Evolutionary conservation across 345 rosid genomes (phyloP).

Genomic region (Erysimum cheiranthoides): DNA sequence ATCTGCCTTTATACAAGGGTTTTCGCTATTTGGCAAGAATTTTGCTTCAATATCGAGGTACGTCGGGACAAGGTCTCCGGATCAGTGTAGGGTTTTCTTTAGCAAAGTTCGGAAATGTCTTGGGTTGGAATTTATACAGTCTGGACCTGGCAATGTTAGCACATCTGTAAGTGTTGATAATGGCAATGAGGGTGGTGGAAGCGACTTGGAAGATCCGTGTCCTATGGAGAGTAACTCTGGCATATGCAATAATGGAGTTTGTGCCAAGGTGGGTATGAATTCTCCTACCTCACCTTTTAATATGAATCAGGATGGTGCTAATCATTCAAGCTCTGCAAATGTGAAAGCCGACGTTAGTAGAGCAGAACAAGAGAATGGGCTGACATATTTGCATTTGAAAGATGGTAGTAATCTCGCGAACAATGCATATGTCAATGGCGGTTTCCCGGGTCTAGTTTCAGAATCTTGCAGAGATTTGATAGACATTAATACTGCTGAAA

Average conservation of each 20-base stretch:
- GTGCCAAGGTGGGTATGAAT: constrained; percentile 51
- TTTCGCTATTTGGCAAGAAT: constrained; percentile 81
- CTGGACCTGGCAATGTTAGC: constrained; percentile 51
- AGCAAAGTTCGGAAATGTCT: constrained; percentile 96
- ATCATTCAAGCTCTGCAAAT: constrained; percentile 31
- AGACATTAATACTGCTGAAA: constrained; percentile 40
- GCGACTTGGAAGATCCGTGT: constrained; percentile 76
- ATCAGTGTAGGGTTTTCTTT: constrained; percentile 89
- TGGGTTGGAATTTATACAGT: constrained; percentile 71
- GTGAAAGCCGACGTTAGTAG: constrained; percentile 47
- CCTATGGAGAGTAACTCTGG: constrained; percentile 59
- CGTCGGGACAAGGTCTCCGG: constrained; percentile 75
- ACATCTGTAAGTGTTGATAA: constrained; percentile 60
- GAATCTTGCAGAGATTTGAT: constrained; percentile 38
- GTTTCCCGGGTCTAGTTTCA: constrained; percentile 27
- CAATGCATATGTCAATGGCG: constrained; percentile 42
- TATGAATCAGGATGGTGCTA: constrained; percentile 48
- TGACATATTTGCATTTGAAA: constrained; percentile 33
- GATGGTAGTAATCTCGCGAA: constrained; percentile 44
- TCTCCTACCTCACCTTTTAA: constrained; percentile 42
- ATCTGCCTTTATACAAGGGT: constrained; percentile 71
- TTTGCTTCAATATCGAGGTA: constrained; percentile 69
- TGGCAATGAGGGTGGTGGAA: constrained; percentile 64
- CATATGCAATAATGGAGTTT: constrained; percentile 51
- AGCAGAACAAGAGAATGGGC: constrained; percentile 50